A percentile compares a stretch with the other conserved stretches of the same genome.
Conservation (phyloP, 768 basidiomycete species). For the Rhodotorula diobovata region DNA sequence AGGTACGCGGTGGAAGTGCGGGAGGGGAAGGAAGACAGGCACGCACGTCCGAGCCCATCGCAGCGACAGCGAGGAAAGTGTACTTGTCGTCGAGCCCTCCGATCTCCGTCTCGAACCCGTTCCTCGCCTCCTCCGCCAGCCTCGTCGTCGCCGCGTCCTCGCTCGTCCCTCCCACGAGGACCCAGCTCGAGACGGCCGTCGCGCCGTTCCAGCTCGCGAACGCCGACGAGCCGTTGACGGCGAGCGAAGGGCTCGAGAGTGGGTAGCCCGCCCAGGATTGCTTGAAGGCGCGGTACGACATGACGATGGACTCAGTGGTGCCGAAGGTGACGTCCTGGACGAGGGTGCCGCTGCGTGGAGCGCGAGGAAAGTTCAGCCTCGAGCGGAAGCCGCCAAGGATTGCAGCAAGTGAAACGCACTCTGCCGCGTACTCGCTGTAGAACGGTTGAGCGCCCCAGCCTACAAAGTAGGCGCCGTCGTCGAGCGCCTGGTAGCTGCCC, state of each 20-base stretch:
- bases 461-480: not conserved
- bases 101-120: not conserved
- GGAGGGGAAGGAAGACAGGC: not conserved
- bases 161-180: not conserved
- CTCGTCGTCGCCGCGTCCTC: too few relatives aligned
- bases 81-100: not conserved
- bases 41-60: not conserved
- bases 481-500: not conserved
- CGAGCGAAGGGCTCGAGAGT: not conserved
- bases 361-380: not conserved
- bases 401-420: not conserved
- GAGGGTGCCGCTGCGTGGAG: constrained; percentile 27
- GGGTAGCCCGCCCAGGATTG: not conserved
- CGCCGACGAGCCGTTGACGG: not conserved
- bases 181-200: not conserved
- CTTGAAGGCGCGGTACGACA: constrained; percentile 17
- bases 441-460: not conserved
- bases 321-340: constrained; percentile 41
- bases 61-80: constrained; percentile 7
- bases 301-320: constrained; percentile 27
- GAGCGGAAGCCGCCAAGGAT: too few relatives aligned
- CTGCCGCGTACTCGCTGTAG: not conserved
- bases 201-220: constrained; percentile 9
- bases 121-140: not conserved
- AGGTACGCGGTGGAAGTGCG: too few relatives aligned